phyloP scores from a whole-genome alignment of 805 yeast species.

The Metschnikowia chrysomelidarum region DNA sequence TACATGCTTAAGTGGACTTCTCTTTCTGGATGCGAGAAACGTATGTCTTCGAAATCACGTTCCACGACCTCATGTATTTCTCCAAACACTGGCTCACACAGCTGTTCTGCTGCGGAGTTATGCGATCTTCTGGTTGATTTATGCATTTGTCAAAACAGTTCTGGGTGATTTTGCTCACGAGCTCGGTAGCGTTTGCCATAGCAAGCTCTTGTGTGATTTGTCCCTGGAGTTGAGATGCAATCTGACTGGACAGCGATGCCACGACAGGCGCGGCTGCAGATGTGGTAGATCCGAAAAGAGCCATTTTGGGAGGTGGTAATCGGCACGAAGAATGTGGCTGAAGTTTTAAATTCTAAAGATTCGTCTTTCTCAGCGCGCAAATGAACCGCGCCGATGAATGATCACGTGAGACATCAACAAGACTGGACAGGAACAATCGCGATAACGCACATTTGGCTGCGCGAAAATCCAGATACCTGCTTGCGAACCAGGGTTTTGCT shows the following conservation, averaged over 20 bases:
- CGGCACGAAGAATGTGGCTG: no score
- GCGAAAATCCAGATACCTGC: no score
- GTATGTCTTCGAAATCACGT: conserved; percentile 73
- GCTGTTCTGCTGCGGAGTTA: conserved; percentile 51
- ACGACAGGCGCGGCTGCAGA: conserved; percentile 13
- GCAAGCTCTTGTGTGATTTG: conserved; percentile 83
- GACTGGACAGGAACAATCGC: no score
- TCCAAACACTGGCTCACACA: conserved; percentile 79
- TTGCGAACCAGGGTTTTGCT: no score
- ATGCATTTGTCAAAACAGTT: conserved; percentile 85
- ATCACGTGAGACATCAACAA: no score
- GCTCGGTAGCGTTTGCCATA: conserved; percentile 84
- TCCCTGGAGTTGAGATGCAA: conserved; percentile 62
- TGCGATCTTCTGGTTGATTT: conserved; percentile 51
- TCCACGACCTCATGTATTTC: conserved; percentile 92
- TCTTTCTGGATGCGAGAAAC: conserved; percentile 63
- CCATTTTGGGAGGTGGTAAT: no score
- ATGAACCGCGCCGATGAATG: no score
- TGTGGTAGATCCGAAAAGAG: conserved; percentile 17
- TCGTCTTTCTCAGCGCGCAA: no score
- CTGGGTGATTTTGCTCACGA: conserved; percentile 80
- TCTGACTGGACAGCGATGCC: conserved; percentile 10
- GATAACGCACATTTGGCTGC: no score
- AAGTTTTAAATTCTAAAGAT: no score
- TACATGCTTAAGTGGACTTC: conserved; percentile 9